Conservation (phyloP, 805 yeast genomes). For the Maudiozyma pseudohumilis region DNA sequence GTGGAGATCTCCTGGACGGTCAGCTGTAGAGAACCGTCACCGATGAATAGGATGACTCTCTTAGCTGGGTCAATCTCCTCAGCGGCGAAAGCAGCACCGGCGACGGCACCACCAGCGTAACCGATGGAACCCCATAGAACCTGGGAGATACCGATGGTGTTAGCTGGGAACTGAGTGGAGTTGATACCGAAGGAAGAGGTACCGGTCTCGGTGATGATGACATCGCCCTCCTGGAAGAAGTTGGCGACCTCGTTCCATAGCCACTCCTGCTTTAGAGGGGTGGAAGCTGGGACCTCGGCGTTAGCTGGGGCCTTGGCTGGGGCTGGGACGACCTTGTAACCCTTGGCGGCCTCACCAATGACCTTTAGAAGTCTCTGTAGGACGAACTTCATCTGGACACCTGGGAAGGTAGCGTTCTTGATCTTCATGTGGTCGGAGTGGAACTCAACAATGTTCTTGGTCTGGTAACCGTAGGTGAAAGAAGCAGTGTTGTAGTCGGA, state of each 20-base stretch:
- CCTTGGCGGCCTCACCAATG: slow-evolving; percentile 2
- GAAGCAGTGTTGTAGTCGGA: slow-evolving; percentile 3
- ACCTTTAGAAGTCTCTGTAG: neutral
- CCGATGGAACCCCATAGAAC: slow-evolving; percentile 4
- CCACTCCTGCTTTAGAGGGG: slow-evolving; percentile 3
- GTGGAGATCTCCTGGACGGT: slow-evolving; percentile 3
- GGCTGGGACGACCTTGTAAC: slow-evolving; percentile 1
- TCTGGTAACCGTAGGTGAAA: slow-evolving; percentile 3
- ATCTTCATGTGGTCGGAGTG: slow-evolving; percentile 4
- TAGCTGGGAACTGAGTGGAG: slow-evolving; percentile 1
- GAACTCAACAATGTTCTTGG: slow-evolving; percentile 4
- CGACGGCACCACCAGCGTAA: slow-evolving; percentile 3
- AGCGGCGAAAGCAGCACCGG: slow-evolving; percentile 4
- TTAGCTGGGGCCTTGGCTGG: slow-evolving; percentile 3
- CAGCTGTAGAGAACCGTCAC: slow-evolving; percentile 3
- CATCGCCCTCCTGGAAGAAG: slow-evolving; percentile 3
- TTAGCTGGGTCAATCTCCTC: slow-evolving; percentile 2
- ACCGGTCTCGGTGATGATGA: slow-evolving; percentile 3
- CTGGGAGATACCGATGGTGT: slow-evolving; percentile 2
- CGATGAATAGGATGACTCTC: slow-evolving; percentile 3
- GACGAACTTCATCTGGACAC: slow-evolving; percentile 3
- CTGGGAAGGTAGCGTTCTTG: slow-evolving; percentile 4
- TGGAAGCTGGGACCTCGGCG: slow-evolving; percentile 1
- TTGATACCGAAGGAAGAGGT: slow-evolving; percentile 4
- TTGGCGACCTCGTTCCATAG: slow-evolving; percentile 2